These are phyloP conservation scores for Lathyrus oleraceus DNA, from an alignment of 306 rosid genomes.

Conservation along the genomic window DNA sequence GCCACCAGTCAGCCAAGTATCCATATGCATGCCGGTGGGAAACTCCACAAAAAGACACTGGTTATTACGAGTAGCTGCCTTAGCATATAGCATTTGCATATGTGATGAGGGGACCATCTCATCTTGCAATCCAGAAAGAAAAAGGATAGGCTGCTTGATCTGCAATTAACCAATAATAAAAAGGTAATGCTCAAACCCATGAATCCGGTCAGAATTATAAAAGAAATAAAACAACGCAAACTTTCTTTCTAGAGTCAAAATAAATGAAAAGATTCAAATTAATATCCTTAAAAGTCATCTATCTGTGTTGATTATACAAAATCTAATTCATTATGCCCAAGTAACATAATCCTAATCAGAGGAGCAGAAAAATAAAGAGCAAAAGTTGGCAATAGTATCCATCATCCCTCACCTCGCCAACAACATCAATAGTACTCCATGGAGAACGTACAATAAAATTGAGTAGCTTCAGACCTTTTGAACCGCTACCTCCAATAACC, in stretches of 20 bases:
- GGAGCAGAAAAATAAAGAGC: conserved; percentile 2
- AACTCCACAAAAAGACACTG: conserved; percentile 75
- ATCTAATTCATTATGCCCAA: conserved; percentile 2
- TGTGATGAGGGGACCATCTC: conserved; percentile 97
- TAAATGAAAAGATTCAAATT: conserved; percentile 17
- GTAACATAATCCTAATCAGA: conserved; percentile 6
- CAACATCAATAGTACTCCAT: conserved; percentile 87
- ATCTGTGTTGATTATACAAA: conserved; percentile 9
- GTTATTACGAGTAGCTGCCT: conserved; percentile 88
- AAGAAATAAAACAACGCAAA: conserved; percentile 10
- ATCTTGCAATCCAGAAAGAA: conserved; percentile 93
- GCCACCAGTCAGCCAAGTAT: conserved; percentile 94
- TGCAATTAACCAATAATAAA: conserved; percentile 41
- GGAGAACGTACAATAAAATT: conserved; percentile 95
- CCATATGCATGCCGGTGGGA: conserved; percentile 98
- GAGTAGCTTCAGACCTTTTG: conserved; percentile 76
- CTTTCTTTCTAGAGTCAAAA: not conserved
- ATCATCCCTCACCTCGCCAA: conserved; percentile 70
- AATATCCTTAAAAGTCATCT: conserved; percentile 12
- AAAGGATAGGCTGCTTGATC: conserved; percentile 95
- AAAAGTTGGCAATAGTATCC: conserved; percentile 23
- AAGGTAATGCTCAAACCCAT: conserved; percentile 21
- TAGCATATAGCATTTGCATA: conserved; percentile 89
- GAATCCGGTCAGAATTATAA: conserved; percentile 16
- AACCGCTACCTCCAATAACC: conserved; percentile 85